Conservation (phyloP, 495 filamentous ascomycete genomes). For the Penicillium maclennaniae region DNA sequence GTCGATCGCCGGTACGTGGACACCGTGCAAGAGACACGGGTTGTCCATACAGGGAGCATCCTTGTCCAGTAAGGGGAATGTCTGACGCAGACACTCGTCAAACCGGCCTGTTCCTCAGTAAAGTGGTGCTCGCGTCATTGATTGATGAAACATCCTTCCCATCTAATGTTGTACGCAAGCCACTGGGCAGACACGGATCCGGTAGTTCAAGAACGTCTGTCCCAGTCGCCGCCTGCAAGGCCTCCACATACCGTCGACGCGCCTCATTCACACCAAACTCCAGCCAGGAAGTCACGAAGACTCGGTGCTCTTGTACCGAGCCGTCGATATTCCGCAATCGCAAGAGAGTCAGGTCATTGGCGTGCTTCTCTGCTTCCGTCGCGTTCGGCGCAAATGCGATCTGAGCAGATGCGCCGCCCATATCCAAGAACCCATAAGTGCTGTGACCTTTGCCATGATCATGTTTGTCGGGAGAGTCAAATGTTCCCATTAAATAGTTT, state of each 20-base stretch:
- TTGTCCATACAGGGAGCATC: constrained; percentile 76
- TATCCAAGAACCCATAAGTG: constrained; percentile 97
- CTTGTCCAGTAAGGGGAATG: constrained; percentile 86
- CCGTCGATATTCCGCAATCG: constrained; percentile 81
- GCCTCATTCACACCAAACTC: constrained; percentile 95
- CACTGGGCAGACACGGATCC: constrained; percentile 86
- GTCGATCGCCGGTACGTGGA: constrained; percentile 92
- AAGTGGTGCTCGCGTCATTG: constrained; percentile 34
- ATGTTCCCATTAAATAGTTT: constrained; percentile 95
- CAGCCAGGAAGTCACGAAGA: constrained; percentile 96
- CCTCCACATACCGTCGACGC: constrained; percentile 71
- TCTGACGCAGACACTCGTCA: constrained; percentile 75
- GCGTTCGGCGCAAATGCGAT: constrained; percentile 95
- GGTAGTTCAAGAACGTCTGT: constrained; percentile 62
- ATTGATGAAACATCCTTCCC: constrained; percentile 46
- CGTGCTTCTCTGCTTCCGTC: constrained; percentile 87
- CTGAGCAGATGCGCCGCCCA: constrained; percentile 96
- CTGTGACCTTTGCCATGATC: constrained; percentile 82
- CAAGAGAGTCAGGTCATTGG: constrained; percentile 81
- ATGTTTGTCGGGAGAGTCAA: constrained; percentile 73
- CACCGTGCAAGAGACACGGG: constrained; percentile 83
- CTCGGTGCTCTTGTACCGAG: constrained; percentile 67
- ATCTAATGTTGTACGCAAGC: constrained; percentile 60
- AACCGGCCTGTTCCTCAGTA: constrained; percentile 85
- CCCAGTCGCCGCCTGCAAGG: constrained; percentile 56